A percentile compares a stretch with the other conserved stretches of the same genome.
Conservation (phyloP, 2,329 filamentous ascomycete species). For the Talaromyces sp. region DNA sequence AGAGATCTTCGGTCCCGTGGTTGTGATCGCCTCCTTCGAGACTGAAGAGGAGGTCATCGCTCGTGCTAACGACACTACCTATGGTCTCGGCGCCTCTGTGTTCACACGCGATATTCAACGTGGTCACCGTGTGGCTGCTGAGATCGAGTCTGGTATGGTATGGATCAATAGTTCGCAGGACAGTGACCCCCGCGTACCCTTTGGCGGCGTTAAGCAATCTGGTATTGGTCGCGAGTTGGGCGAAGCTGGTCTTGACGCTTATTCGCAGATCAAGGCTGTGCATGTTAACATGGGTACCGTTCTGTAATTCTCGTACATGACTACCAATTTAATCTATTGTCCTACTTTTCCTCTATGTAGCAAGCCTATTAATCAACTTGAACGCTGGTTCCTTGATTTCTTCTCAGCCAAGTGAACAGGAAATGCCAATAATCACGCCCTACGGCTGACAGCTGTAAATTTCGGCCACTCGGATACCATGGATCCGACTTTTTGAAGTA, state of each 20-base stretch:
- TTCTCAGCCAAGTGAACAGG: not conserved
- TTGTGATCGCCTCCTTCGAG: conserved; percentile 39
- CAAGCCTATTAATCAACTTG: not conserved
- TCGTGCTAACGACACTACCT: conserved; percentile 41
- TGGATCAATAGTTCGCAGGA: conserved; percentile 47
- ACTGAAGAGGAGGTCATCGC: conserved; percentile 38
- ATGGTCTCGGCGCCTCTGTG: conserved; percentile 42
- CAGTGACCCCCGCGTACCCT: conserved; percentile 40
- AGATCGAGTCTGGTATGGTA: conserved; percentile 47
- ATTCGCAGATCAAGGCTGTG: conserved; percentile 39
- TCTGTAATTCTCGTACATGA: conserved; percentile 23
- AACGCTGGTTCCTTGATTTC: no score
- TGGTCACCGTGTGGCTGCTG: conserved; percentile 40
- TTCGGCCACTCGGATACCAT: not conserved
- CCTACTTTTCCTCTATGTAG: not conserved
- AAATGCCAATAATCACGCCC: not conserved
- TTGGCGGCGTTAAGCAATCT: conserved; percentile 46
- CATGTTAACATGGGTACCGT: conserved; percentile 41
- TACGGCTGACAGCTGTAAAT: not conserved
- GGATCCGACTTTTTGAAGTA: not conserved
- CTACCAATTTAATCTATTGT: no score
- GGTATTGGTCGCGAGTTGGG: conserved; percentile 50
- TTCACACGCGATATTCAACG: conserved; percentile 43
- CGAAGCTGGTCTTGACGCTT: conserved; percentile 41
- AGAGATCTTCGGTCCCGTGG: conserved; percentile 45